phyloP scores from a whole-genome alignment of 1,284 basidiomycete genomes.

The Rhodofomes roseus region DNA sequence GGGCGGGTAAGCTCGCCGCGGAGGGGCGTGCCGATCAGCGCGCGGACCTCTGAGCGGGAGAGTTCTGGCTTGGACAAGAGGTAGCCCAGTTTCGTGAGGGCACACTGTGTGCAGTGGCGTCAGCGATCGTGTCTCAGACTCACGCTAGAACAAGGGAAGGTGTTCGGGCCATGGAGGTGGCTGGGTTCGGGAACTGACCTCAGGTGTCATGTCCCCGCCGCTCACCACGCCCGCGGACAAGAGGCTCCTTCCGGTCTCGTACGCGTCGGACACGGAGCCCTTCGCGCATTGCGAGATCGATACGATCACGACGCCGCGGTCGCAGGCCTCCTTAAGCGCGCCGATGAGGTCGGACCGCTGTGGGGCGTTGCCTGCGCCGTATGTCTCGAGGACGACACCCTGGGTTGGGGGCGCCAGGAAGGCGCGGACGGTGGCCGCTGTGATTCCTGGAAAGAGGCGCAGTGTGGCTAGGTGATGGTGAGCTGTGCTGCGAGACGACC shows the following conservation, averaged over 20 bases:
- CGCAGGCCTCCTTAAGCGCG: slow-evolving; percentile 75
- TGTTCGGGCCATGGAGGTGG: neutral
- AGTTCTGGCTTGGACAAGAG: slow-evolving; percentile 84
- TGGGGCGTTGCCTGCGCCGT: slow-evolving; percentile 86
- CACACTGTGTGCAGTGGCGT: slow-evolving; percentile 50
- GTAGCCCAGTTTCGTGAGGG: slow-evolving; percentile 85
- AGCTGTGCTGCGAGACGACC: neutral
- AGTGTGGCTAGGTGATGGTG: slow-evolving; percentile 51
- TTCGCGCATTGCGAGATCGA: slow-evolving; percentile 90
- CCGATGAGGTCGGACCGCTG: slow-evolving; percentile 65
- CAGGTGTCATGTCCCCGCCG: slow-evolving; percentile 91
- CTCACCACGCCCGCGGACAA: slow-evolving; percentile 72
- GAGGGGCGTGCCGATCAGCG: slow-evolving; percentile 75
- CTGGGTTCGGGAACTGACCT: slow-evolving; percentile 44
- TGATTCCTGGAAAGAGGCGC: slow-evolving; percentile 87
- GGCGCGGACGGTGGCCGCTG: slow-evolving; percentile 63
- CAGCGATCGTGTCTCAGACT: neutral
- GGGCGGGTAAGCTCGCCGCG: slow-evolving; percentile 82
- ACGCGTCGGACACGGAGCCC: slow-evolving; percentile 76
- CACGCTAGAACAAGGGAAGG: neutral
- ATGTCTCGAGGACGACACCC: slow-evolving; percentile 86
- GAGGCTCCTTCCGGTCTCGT: slow-evolving; percentile 79
- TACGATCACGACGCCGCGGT: slow-evolving; percentile 82
- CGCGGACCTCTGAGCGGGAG: slow-evolving; percentile 61
- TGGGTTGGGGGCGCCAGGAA: slow-evolving; percentile 70